Evolutionary conservation across 345 rosid species (phyloP), one percentile per base, ranked within the genome.

Genomic region (Aquilaria sinensis): DNA sequence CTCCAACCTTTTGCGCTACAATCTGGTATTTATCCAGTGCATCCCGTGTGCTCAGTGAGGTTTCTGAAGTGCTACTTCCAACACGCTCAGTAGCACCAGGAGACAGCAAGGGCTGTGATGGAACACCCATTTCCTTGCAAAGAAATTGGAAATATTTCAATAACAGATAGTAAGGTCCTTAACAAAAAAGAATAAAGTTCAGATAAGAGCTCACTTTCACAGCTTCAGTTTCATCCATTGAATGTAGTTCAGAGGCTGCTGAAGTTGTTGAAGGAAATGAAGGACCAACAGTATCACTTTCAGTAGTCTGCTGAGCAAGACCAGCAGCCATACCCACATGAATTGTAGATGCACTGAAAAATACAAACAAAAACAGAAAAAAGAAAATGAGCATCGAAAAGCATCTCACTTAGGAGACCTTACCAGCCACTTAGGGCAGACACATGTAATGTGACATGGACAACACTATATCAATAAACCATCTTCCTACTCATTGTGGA

Each of bases 21-120:
- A 88, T 77, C 74, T 88, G 88, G 67, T 80, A 94, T 69, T 88
- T 88, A 69, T 94, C 99, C 80, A 94, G 56, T 69, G 96, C 99
- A 65, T 94, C 99, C 76, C 95, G 82, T 45, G 95, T 89, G 79
- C 75, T 80, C 58, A 90, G 69, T 29, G 85, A 82, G 72, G 95
- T 87, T 64, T 88, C 97, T 6, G 83, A 60, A 56, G 63, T 69
- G 70, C 75, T 78, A 66, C 67, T 79, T 59, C 85, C 90, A 76
- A 73, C 66, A 29, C 82, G 87, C 61, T 89, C 98, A 59, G 84
- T 52, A 61, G 80, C 76, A 67, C 76, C 74, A 69, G 82, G 66
- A 51, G 86, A 70, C 57, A 91, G 68, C 65, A 78, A 65, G 31
- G 75, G 67, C 64, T 83, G 96, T 41, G 76, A 58, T 60, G 86